Base-by-base conservation (phyloP, 805 yeast species). In the Candida alai region DNA sequence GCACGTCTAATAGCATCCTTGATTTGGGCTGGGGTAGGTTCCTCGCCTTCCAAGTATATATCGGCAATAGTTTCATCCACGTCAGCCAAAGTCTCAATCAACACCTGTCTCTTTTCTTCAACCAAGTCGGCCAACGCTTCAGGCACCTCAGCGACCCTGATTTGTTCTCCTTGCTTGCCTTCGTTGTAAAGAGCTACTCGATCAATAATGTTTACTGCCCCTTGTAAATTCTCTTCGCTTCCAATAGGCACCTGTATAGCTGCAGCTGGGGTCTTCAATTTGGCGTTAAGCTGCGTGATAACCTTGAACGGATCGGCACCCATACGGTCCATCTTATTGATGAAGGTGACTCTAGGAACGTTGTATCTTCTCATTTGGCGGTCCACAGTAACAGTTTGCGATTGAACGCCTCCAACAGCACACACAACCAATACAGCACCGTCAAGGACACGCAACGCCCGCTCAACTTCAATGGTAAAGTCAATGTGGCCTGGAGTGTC, bases 401-500 rank as follows among this genome's bases (percentile, higher is more conserved):
- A 87, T 64, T 93, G 98, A 30, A 93, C 98, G 54, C 98, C 98
- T 19, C 95, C 78, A 34, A 93, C 98, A 13, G 98, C 98, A 73
- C 98, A 93, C 13, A 93, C 97, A 35, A 93, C 97, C 43, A 93
- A 72, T 31, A 93, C 97, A 24, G 98, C 98, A 65, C 98, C 98
- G 60, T 93, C 98, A 40, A 93, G 68, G 26, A 93, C 98, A 62
- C 98, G 77, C 59, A 93, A 68, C n/a, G 98, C 98, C 57, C 98
- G 79, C 68, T 93, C 98, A 31, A 93, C 98, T 65, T 93, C 98
- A 52, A 93, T 90, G 35, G 98, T 93, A 72, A 93, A 93, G 62
- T 93, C 98, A 62, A 94, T 93, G 61, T 93, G 98, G 25, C 98
- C 98, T 3, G 98, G 98, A 6, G 98, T 93, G 63, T 93, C 98